phyloP scores from a whole-genome alignment of 2,329 filamentous ascomycete species.

The Sporothrix euskadiensis region DNA sequence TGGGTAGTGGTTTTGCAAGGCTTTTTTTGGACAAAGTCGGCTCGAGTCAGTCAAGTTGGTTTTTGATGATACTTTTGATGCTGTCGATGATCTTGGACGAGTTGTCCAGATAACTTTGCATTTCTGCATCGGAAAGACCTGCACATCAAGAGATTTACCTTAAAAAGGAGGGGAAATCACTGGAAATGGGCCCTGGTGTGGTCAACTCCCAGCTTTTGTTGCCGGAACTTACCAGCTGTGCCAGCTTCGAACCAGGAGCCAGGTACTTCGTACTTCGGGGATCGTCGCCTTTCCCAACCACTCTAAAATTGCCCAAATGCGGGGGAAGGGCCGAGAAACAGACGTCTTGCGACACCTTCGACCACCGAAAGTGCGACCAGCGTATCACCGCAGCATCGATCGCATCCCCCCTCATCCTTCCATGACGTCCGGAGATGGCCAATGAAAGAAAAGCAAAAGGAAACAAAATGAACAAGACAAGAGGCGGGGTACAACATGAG shows the following conservation, averaged over 20 bases:
- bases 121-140: not conserved
- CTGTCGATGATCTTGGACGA: not conserved
- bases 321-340: not conserved
- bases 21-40: not conserved
- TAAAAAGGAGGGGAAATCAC: not conserved
- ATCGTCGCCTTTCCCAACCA: not conserved
- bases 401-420: not conserved
- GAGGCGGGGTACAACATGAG: not conserved
- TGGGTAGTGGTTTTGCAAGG: not conserved
- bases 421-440: not conserved
- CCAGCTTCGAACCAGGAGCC: not conserved
- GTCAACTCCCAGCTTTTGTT: not conserved
- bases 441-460: not conserved
- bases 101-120: not conserved
- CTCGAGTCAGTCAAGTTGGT: not conserved
- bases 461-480: not conserved
- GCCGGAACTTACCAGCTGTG: not conserved
- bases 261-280: not conserved
- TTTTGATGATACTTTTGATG: not conserved
- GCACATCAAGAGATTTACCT: not conserved
- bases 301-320: not conserved
- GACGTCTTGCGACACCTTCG: no score
- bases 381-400: slow-evolving; percentile 6
- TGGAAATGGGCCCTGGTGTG: not conserved
- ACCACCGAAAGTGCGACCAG: not conserved